phyloP scores from a whole-genome alignment of 495 filamentous ascomycete genomes.

The Aspergillus incahuasiensis region DNA sequence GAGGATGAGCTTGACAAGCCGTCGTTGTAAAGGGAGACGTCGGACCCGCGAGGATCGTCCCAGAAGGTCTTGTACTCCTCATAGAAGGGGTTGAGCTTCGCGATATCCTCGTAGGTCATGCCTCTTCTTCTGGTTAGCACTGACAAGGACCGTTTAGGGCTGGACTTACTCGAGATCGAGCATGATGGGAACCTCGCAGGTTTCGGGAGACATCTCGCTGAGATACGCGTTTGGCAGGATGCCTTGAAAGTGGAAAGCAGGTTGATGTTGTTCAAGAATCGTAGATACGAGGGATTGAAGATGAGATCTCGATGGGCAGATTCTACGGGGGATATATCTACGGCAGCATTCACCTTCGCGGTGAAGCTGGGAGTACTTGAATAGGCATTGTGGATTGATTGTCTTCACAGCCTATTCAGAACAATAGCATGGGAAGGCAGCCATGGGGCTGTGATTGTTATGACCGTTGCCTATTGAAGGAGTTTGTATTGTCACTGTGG shows the following conservation, averaged over 20 bases:
- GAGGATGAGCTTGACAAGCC: slow-evolving; percentile 10
- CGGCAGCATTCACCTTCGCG: not conserved
- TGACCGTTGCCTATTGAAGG: not conserved
- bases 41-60: slow-evolving; percentile 4
- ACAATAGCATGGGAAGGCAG: not conserved
- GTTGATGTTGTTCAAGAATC: not conserved
- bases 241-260: not conserved
- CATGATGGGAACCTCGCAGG: slow-evolving; percentile 15
- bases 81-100: slow-evolving; percentile 32
- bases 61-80: slow-evolving; percentile 22
- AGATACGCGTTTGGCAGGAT: not conserved
- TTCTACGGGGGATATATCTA: not conserved
- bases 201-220: slow-evolving; percentile 5
- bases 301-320: not conserved
- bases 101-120: slow-evolving; percentile 26
- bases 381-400: slow-evolving; percentile 1
- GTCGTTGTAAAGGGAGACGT: slow-evolving; percentile 2
- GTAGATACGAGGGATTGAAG: not conserved
- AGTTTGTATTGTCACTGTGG: not conserved
- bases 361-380: not conserved
- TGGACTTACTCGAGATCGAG: slow-evolving; percentile 16
- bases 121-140: slow-evolving; percentile 18
- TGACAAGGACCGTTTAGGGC: not conserved
- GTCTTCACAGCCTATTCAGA: not conserved
- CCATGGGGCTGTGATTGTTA: not conserved